Base-by-base conservation (phyloP, 305 asterid genomes). In the Plantago lanceolata region DNA sequence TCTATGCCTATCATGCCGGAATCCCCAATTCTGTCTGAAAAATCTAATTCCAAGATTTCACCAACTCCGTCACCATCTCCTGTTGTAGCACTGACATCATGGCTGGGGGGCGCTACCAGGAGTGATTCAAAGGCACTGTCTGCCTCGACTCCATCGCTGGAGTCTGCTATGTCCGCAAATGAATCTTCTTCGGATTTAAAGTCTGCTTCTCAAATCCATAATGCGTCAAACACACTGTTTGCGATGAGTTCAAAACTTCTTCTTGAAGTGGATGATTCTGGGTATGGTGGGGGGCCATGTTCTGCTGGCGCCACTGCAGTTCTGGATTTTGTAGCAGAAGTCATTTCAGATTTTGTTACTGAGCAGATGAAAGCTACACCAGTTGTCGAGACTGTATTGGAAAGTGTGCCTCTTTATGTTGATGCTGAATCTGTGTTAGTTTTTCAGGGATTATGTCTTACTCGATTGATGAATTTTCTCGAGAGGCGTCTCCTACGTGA, bases 251-350 rank as follows among this genome's bases (percentile, higher is more conserved):
- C 97, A 28, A 85, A 80, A 64, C 87, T 85, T 65, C 93, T 94
- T 64, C 90, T 94, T 74, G 96, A 90, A 72, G 96, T 94, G 65
- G 99, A 94, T 74, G 95, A 94, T 71, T 85, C 87, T 78, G 96
- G 99, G 61, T 90, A 94, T 75, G 96, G 99, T 63, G 96, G 97
- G 15, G 99, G 99, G 33, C 97, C 99, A n/a, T 94, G 99, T 68
- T 90, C 99, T 66, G 96, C 96, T 71, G 96, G 94, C 56, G 97
- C 99, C 61, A 81, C 94, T 71, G 96, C 97, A 68, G 78, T 94
- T 78, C 75, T 90, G 47, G 99, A 94, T 76, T 88, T 94, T 70
- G 70, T 94, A 77, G 96, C 99, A 8, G 97, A 94, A 86, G 96
- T 94, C 78, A 81, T 94, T 44, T 85, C 97, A 61, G 96, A 82